These are phyloP conservation scores for Crataegus laevigata DNA, from an alignment of 306 rosid species.

Conservation along the genomic window DNA sequence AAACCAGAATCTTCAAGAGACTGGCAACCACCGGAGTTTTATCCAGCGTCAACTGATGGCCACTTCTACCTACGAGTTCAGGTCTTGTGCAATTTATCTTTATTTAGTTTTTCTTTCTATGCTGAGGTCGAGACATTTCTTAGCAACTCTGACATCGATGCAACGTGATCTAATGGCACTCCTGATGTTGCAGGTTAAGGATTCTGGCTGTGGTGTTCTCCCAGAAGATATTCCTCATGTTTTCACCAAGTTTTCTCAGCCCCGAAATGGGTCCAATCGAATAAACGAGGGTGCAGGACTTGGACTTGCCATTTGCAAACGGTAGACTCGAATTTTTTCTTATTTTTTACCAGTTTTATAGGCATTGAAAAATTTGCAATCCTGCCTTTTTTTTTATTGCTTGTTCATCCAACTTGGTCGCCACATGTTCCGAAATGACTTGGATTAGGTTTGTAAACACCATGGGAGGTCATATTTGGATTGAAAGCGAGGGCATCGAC, in stretches of 20 bases:
- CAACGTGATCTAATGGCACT: background rate
- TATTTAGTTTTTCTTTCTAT: background rate
- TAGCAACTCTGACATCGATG: background rate
- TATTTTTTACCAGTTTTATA: background rate
- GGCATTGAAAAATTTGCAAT: background rate
- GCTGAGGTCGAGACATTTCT: background rate
- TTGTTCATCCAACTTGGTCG: background rate
- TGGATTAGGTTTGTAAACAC: slow-evolving; percentile 78
- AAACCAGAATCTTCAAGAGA: slow-evolving; percentile 71
- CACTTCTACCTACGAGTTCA: slow-evolving; percentile 69
- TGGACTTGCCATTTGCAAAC: slow-evolving; percentile 88
- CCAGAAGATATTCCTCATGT: slow-evolving; percentile 65
- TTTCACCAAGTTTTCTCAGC: slow-evolving; percentile 66
- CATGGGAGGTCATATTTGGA: slow-evolving; percentile 95
- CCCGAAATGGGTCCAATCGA: slow-evolving; percentile 48
- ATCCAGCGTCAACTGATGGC: slow-evolving; percentile 55
- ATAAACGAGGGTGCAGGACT: slow-evolving; percentile 57
- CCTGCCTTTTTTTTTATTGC: background rate
- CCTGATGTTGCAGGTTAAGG: slow-evolving; percentile 61
- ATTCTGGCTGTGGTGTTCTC: slow-evolving; percentile 81
- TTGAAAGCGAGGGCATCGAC: slow-evolving; percentile 75
- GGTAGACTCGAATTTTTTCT: slow-evolving; percentile 28
- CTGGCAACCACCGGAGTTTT: slow-evolving; percentile 67
- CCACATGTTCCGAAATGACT: slow-evolving; percentile 10
- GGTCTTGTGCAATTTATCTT: slow-evolving; percentile 26